phyloP scores from a whole-genome alignment of 208 protist genomes.

The Novymonas esmeraldas region DNA sequence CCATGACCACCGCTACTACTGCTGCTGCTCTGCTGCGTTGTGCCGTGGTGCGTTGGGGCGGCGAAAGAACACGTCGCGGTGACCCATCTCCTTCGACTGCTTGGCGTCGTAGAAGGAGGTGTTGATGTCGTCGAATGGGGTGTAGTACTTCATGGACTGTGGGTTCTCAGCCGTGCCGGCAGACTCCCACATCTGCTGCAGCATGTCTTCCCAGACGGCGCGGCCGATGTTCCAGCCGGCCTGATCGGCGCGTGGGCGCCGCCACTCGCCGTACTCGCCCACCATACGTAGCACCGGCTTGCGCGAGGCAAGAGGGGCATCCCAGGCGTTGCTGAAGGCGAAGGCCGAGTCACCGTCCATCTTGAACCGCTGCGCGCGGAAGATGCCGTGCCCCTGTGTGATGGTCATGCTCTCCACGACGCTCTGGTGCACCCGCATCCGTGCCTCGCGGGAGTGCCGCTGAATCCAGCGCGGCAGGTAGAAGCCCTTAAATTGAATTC shows the following conservation, averaged over 20 bases:
- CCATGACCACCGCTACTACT: not conserved
- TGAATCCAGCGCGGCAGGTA: conserved; percentile 91
- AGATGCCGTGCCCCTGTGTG: conserved; percentile 86
- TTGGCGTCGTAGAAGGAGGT: conserved; percentile 77
- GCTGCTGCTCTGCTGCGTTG: conserved; percentile 69
- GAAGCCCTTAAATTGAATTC: conserved; percentile 93
- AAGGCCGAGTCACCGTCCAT: conserved; percentile 88
- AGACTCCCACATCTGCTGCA: conserved; percentile 89
- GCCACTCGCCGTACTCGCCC: conserved; percentile 93
- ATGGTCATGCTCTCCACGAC: conserved; percentile 92
- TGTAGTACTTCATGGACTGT: conserved; percentile 94
- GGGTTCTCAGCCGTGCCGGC: conserved; percentile 82
- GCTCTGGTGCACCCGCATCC: conserved; percentile 89
- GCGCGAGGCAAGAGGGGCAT: conserved; percentile 79
- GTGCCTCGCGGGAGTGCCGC: conserved; percentile 82
- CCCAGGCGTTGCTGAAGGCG: conserved; percentile 91
- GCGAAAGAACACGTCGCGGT: conserved; percentile 89
- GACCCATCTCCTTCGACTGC: conserved; percentile 87
- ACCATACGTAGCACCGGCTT: conserved; percentile 91
- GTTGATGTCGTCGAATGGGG: conserved; percentile 86
- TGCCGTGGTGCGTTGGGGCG: conserved; percentile 84
- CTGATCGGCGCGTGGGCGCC: conserved; percentile 74
- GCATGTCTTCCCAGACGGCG: conserved; percentile 86
- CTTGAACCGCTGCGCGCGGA: conserved; percentile 90
- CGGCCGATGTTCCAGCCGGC: conserved; percentile 82